phyloP scores from a whole-genome alignment of 2,329 filamentous ascomycete species.

The Beauveria pseudobassiana region DNA sequence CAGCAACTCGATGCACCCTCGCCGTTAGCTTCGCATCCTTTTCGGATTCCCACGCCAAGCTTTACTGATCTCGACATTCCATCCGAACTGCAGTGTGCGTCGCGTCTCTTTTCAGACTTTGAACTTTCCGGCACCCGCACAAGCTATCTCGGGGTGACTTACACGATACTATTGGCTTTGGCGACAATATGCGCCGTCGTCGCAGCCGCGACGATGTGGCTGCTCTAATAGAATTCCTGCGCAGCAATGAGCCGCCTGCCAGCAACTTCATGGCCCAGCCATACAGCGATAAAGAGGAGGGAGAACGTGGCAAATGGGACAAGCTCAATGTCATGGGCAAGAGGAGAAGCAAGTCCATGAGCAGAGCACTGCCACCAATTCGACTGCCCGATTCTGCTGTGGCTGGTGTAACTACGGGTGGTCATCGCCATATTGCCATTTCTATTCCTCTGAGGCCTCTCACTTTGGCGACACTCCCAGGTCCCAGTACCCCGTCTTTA shows the following conservation, averaged over 20 bases:
- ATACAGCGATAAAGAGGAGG: conserved; percentile 19
- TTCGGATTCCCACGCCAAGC: conserved; percentile 1
- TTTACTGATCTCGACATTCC: conserved; percentile 10
- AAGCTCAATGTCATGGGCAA: conserved; percentile 31
- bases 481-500: conserved; percentile 27
- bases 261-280: conserved; percentile 43
- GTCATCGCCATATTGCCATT: conserved; percentile 52
- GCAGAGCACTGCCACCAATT: conserved; percentile 24
- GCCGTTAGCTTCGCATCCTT: conserved; percentile 12
- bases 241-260: conserved; percentile 39
- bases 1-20: conserved; percentile 7
- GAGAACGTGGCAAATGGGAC: conserved; percentile 32
- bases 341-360: conserved; percentile 28
- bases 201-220: conserved; percentile 21
- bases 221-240: conserved; percentile 42
- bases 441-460: conserved; percentile 47
- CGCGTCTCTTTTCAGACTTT: background rate
- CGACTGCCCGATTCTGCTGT: conserved; percentile 49
- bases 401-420: conserved; percentile 43
- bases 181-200: background rate
- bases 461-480: conserved; percentile 29
- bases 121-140: conserved; percentile 5
- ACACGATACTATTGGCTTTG: background rate
- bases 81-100: background rate
- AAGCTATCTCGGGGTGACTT: conserved; percentile 12